Evolutionary conservation across 2,329 filamentous ascomycete species (phyloP).

Genomic region (Fusarium equiseti): DNA sequence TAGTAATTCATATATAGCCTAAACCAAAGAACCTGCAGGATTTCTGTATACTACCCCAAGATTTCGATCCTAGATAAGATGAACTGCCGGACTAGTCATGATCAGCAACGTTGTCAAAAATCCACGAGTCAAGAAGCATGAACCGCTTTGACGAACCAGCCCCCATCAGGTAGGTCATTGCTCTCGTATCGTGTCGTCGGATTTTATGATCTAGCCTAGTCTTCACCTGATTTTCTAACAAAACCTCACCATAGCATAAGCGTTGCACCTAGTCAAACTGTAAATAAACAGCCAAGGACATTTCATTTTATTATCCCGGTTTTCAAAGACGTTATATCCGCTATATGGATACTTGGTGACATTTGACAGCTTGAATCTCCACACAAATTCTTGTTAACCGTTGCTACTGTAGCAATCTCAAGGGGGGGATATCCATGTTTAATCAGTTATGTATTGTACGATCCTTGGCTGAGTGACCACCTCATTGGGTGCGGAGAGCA

Average conservation of each 20-base stretch:
- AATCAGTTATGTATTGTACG: background rate
- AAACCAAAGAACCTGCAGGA: background rate
- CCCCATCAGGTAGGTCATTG: background rate
- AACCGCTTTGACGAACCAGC: background rate
- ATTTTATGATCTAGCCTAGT: background rate
- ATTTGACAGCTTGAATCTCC: background rate
- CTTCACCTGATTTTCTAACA: conserved; percentile 27
- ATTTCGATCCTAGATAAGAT: background rate
- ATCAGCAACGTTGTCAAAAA: background rate
- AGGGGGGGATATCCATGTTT: background rate
- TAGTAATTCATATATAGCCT: background rate
- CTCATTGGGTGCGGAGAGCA: conserved; percentile 10
- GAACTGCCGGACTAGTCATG: background rate
- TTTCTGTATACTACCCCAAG: background rate
- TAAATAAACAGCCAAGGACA: background rate
- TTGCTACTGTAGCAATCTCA: background rate
- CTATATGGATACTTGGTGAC: background rate
- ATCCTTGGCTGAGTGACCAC: conserved; percentile 14
- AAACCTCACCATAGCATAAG: background rate
- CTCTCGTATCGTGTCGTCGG: background rate
- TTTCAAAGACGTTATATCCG: background rate
- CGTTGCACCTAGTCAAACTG: background rate
- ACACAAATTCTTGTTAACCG: background rate
- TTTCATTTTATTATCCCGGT: conserved; percentile 8
- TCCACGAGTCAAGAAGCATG: background rate